Evolutionary conservation across 169 alveolate species (phyloP).

Genomic region (Babesia bigemina): DNA sequence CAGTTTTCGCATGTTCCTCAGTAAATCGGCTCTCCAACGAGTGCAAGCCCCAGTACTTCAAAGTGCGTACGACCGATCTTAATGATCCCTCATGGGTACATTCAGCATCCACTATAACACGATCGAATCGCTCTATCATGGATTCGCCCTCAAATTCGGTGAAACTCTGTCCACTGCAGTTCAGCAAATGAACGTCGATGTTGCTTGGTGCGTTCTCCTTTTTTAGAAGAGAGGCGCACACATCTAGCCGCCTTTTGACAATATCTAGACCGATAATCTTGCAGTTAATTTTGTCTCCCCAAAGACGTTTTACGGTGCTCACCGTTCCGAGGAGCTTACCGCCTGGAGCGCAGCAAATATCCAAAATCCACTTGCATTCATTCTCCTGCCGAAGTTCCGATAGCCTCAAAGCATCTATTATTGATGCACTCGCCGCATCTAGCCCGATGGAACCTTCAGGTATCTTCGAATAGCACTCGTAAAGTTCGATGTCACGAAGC

Average conservation of each 20-base stretch:
- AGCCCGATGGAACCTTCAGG: constrained; percentile 45
- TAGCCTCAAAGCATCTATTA: constrained; percentile 59
- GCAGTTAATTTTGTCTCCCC: constrained; percentile 76
- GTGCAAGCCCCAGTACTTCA: constrained; percentile 82
- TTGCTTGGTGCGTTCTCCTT: constrained; percentile 85
- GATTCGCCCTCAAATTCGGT: constrained; percentile 44
- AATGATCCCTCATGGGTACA: constrained; percentile 97
- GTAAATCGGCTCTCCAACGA: constrained; percentile 55
- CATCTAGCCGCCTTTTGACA: constrained; percentile 88
- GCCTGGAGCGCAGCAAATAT: constrained; percentile 98
- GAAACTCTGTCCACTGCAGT: constrained; percentile 45
- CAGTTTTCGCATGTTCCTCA: constrained; percentile 75
- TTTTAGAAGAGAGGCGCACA: constrained; percentile 81
- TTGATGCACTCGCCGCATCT: constrained; percentile 72
- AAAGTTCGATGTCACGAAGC: constrained; percentile 63
- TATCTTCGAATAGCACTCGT: constrained; percentile 12
- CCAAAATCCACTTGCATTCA: constrained; percentile 77
- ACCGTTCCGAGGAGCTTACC: constrained; percentile 94
- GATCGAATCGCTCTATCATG: constrained; percentile 84
- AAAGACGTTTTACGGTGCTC: constrained; percentile 74
- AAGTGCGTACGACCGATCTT: constrained; percentile 82
- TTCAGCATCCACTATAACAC: constrained; percentile 94
- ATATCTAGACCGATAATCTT: constrained; percentile 90
- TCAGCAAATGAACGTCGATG: constrained; percentile 31
- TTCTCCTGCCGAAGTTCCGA: constrained; percentile 3